Base-by-base conservation (phyloP, 768 basidiomycete species). In the Lanmaoa rubissima region DNA sequence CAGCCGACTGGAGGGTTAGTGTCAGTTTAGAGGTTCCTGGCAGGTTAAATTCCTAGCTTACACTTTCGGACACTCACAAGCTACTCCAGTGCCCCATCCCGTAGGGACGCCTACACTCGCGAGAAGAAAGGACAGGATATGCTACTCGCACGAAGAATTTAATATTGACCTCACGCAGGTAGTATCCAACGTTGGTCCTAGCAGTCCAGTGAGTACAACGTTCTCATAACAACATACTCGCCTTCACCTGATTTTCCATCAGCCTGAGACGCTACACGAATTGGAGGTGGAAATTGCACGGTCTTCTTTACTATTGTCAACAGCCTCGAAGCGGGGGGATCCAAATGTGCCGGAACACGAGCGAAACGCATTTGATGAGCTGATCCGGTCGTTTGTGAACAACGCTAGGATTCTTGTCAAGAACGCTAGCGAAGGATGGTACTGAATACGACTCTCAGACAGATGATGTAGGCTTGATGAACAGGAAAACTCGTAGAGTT, bases 81-180 rank as follows among this genome's bases (percentile, higher is more conserved):
- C 19, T n/a, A 38, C n/a, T 34, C 31, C 39, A 92, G 90, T 84
- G n/a, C 62, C 78, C 2, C 87, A 85, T 62, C 90, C 90, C 1
- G 63, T 85, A 43, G 90, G 90, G 13, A 69, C 81, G 8, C 71
- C 87, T 1, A 78, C 80, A 10, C 75, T 82, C 61, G 80, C 83
- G 34, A 81, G 91, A 55, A 78, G 81, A 75, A 99, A 97, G 75
- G 92, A 99, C 73, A 81, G 97, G 44, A 79, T 98, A 70, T 90
- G 91, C 65, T 99, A 99, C 71, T 76, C 86, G 4, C 97, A 99
- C 72, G 94, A 98, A 71, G 87, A 96, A 61, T 95, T 94, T 69
- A 81, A 78, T 61, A 87, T 99, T 60, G 97, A 99, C 75, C 80
- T 99, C 48, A 98, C 97, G 1, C 93, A 95, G 73, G 96, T 98